Evolutionary conservation across 805 yeast species (phyloP), one percentile per base, ranked within the genome.

Genomic region (Cyberlindnera suaveolens): DNA sequence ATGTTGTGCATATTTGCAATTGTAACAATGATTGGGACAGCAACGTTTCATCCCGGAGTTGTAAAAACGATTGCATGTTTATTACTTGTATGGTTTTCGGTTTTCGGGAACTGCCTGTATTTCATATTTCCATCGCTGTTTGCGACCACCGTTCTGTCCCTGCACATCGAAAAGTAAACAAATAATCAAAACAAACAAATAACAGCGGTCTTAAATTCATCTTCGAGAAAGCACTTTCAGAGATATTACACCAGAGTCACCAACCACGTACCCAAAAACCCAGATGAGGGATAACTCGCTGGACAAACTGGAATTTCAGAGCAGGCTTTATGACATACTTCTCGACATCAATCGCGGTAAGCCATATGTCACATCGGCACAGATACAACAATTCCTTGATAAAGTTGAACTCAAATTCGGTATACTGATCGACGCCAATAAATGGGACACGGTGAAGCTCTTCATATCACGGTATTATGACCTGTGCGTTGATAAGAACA

Each of bases 381-480:
- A 49, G 45, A 46, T 49, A 15, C 50, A 30, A 11, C 35, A 33
- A 27, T 49, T 49, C 27, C 42, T 49, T 6, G 52, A 49, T 15
- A 43, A 34, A 6, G 35, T 44, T 3, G 52, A 49, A 42, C 36
- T 47, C 20, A 43, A 46, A 42, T 46, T 46, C 43, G 38, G 37
- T 40, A 40, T 49, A 15, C 39, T 46, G 23, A 36, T 46, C 27
- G 34, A 36, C 23, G 48, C 40, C 26, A 35, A 45, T 1, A 41
- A 38, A 5, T 49, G 53, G 53, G 43, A 41, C 27, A 46, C 43
- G 1, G 45, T 41, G 2, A 41, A 46, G 42, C 10, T 39, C 15
- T 51, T 51, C 31, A 38, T 41, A 2, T 33, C 47, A 6, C 43
- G 41, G 31, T 49, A 49, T 30, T 52, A 51, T 1, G 47, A 42